These are phyloP conservation scores for Crithidia sp. DNA, from an alignment of 208 protist species.

Conservation along the genomic window DNA sequence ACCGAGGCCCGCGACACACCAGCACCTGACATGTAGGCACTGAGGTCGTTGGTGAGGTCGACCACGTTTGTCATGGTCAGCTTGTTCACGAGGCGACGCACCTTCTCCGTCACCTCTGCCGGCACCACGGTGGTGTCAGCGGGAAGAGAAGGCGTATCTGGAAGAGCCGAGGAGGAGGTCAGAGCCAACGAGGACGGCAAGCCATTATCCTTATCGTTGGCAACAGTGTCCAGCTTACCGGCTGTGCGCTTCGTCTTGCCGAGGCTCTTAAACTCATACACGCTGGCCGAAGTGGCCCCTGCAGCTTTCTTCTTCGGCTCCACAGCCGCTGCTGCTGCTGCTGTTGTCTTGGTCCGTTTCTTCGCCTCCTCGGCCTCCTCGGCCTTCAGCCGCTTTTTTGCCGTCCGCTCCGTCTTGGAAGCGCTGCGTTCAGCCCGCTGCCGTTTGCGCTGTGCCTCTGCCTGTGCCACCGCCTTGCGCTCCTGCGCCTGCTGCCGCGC, in stretches of 20 bases:
- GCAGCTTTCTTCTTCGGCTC: background rate
- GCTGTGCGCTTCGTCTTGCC: background rate
- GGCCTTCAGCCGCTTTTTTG: constrained; percentile 13
- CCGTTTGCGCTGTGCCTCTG: constrained; percentile 25
- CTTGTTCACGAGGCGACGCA: constrained; percentile 74
- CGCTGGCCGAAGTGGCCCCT: background rate
- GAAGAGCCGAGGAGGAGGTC: background rate
- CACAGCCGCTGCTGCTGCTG: background rate
- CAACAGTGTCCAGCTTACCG: background rate
- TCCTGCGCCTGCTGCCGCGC: constrained; percentile 21
- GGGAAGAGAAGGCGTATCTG: background rate
- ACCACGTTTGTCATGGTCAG: constrained; percentile 82
- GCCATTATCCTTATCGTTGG: background rate
- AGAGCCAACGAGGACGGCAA: background rate
- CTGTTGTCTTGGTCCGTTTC: background rate
- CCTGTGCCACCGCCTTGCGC: constrained; percentile 7
- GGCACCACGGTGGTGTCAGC: constrained; percentile 26
- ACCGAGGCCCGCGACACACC: constrained; percentile 62
- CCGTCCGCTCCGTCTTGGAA: constrained; percentile 1
- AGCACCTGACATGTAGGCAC: constrained; percentile 40
- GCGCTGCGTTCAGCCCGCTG: constrained; percentile 15
- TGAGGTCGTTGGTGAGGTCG: constrained; percentile 64
- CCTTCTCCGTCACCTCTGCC: constrained; percentile 36
- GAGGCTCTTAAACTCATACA: constrained; percentile 6
- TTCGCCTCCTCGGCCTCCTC: constrained; percentile 1